Conservation (phyloP, 1,139 yeast genomes). For the Debaryomyces subglobosus region DNA sequence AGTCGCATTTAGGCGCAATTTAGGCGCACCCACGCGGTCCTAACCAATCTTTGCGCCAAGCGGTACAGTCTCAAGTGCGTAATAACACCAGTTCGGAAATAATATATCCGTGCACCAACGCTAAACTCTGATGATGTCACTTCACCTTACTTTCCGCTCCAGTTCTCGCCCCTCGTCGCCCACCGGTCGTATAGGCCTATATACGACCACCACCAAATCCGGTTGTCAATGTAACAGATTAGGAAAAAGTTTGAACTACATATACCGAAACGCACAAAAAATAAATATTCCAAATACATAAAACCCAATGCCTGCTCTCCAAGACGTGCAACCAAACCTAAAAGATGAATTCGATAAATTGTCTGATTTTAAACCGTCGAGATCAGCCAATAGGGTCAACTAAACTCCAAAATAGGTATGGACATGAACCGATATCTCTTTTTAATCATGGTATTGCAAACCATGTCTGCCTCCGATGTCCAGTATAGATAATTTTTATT, state of each 20-base stretch:
- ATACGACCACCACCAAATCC: neutral
- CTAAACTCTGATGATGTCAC: neutral
- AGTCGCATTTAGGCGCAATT: neutral
- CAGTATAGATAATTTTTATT: neutral
- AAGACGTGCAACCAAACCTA: neutral
- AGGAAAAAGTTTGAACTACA: neutral
- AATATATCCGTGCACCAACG: neutral
- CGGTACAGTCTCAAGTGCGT: neutral
- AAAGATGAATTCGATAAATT: neutral
- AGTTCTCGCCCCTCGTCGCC: neutral
- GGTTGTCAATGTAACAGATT: neutral
- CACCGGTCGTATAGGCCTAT: neutral
- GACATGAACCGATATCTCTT: neutral
- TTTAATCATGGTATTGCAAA: neutral
- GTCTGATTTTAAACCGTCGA: neutral
- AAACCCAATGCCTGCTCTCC: neutral
- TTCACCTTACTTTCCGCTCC: neutral
- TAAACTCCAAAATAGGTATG: neutral
- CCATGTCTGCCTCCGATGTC: neutral
- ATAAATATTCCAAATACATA: neutral
- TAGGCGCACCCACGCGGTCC: neutral
- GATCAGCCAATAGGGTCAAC: neutral
- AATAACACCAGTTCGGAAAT: neutral
- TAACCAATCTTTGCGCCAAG: neutral
- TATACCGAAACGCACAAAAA: conserved; percentile 1